Evolutionary conservation across 108 stramenopile genomes (phyloP).

Genomic region (Skeletonema marinoi): DNA sequence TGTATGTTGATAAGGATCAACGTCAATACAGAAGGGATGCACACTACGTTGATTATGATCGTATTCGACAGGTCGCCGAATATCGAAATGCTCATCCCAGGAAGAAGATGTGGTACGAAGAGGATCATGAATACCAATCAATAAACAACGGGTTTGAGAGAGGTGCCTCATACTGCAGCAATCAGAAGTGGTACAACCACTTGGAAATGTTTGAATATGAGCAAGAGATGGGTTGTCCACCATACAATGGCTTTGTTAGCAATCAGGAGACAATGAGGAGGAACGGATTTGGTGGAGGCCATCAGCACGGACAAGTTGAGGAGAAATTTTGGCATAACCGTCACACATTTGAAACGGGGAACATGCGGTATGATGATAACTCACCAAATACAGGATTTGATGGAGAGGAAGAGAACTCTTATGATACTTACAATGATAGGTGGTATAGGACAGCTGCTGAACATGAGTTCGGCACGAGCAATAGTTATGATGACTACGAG

Average conservation of each 20-base stretch:
- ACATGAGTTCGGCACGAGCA: not conserved
- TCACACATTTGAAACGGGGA: not conserved
- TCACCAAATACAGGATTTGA: not conserved
- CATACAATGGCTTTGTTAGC: not conserved
- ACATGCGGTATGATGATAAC: not conserved
- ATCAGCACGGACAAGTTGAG: not conserved
- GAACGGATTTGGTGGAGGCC: not conserved
- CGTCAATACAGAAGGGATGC: constrained; percentile 7
- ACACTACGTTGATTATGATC: constrained; percentile 16
- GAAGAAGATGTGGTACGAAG: constrained; percentile 29
- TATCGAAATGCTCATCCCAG: constrained; percentile 19
- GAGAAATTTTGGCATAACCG: not conserved
- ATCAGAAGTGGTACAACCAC: constrained; percentile 14
- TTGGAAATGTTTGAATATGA: not conserved
- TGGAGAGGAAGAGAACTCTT: not conserved
- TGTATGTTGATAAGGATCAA: not conserved
- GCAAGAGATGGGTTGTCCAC: not conserved
- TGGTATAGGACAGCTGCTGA: not conserved
- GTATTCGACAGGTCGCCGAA: constrained; percentile 14
- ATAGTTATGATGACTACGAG: not conserved
- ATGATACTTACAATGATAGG: constrained; percentile 7
- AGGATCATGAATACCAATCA: constrained; percentile 10
- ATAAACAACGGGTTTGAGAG: constrained; percentile 8
- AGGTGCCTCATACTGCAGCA: constrained; percentile 7
- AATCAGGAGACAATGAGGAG: not conserved